These are phyloP conservation scores for Rhodofomes roseus DNA, from an alignment of 1,284 basidiomycete species.

Conservation along the genomic window DNA sequence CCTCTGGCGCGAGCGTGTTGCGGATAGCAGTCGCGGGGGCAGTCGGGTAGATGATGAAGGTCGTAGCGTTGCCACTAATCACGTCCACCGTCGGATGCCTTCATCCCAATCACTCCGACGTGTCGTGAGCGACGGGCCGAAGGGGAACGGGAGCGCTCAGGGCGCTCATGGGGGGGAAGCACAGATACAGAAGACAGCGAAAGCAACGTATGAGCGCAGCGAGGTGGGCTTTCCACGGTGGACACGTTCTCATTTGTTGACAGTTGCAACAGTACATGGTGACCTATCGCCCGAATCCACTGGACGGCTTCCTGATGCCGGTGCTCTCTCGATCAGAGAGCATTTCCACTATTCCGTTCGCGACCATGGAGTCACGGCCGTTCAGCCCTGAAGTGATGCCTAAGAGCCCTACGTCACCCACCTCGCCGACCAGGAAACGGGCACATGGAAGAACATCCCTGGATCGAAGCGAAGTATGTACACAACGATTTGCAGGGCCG, in stretches of 20 bases:
- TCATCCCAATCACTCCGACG: conserved; percentile 19
- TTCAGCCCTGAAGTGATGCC: conserved; percentile 10
- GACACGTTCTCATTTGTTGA: not conserved
- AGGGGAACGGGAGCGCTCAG: conserved; percentile 11
- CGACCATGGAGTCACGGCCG: conserved; percentile 9
- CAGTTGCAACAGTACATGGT: conserved; percentile 24
- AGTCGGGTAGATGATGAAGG: conserved; percentile 12
- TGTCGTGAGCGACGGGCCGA: conserved; percentile 15
- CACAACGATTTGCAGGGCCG: not conserved
- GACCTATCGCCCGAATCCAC: conserved; percentile 20
- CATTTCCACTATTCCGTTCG: conserved; percentile 8
- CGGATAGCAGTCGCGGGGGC: conserved; percentile 22
- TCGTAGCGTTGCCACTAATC: conserved; percentile 17
- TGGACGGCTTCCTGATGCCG: conserved; percentile 12
- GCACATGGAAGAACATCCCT: conserved; percentile 16
- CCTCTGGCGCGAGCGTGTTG: conserved; percentile 34
- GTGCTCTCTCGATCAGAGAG: conserved; percentile 18
- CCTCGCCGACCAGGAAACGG: conserved; percentile 18
- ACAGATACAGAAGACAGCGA: conserved; percentile 12
- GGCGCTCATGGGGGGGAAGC: conserved; percentile 8
- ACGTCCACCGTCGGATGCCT: conserved; percentile 20
- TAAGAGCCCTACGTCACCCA: conserved; percentile 9
- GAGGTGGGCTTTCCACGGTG: conserved; percentile 19
- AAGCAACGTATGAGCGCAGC: conserved; percentile 26
- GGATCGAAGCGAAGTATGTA: conserved; percentile 11